Conservation (phyloP, 2,329 filamentous ascomycete genomes). For the Byssothecium circinans region DNA sequence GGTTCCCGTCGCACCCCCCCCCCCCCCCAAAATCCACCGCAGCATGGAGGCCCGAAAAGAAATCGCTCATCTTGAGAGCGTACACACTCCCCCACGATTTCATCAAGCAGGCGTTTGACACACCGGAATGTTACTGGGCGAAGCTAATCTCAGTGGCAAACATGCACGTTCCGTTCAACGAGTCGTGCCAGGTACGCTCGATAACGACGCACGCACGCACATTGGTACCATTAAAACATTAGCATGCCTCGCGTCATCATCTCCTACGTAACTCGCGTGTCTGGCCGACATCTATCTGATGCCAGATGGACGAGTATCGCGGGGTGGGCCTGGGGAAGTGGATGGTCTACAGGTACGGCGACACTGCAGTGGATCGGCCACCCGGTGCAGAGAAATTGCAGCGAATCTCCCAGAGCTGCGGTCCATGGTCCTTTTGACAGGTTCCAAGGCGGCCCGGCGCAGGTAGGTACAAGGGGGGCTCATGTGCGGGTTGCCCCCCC, state of each 20-base stretch:
- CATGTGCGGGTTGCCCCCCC: too few relatives aligned
- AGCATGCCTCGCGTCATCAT: constrained; percentile 71
- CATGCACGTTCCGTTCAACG: constrained; percentile 41
- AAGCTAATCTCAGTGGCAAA: constrained; percentile 21
- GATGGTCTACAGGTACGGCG: too few relatives aligned
- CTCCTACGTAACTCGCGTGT: constrained; percentile 69
- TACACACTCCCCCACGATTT: constrained; percentile 29
- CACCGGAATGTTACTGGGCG: constrained; percentile 36
- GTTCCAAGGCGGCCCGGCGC: constrained; percentile 24
- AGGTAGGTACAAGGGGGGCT: too few relatives aligned
- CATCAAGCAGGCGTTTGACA: constrained; percentile 32
- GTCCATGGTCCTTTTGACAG: constrained; percentile 32
- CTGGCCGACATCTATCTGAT: constrained; percentile 72
- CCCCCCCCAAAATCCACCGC: too few relatives aligned
- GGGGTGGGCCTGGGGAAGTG: constrained; percentile 64
- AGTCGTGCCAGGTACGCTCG: too few relatives aligned
- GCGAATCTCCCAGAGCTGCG: too few relatives aligned
- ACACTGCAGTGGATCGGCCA: too few relatives aligned
- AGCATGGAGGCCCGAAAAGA: too few relatives aligned
- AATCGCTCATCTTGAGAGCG: constrained; percentile 25
- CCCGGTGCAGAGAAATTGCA: too few relatives aligned
- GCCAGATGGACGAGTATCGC: constrained; percentile 59
- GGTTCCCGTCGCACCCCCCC: too few relatives aligned
- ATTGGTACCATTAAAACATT: too few relatives aligned
- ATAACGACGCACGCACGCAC: too few relatives aligned